Evolutionary conservation across 371 early-diverging fungal genomes (phyloP).

Genomic region (Blakeslea trispora): DNA sequence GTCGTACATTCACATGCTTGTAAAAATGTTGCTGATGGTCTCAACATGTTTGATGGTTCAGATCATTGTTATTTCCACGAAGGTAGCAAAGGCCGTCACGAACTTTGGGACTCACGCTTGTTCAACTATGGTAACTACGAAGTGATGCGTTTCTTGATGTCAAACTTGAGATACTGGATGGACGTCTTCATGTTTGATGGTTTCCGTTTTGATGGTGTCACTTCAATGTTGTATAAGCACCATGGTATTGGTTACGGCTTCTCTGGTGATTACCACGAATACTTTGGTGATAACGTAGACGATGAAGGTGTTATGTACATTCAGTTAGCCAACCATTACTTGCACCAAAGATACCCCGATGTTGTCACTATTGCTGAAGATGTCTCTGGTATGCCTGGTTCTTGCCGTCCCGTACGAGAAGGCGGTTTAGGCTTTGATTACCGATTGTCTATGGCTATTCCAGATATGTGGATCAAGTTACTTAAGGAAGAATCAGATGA

Average conservation of each 20-base stretch:
- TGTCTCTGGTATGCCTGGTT: slow-evolving; percentile 98
- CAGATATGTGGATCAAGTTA: slow-evolving; percentile 98
- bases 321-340: slow-evolving; percentile 88
- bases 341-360: slow-evolving; percentile 78
- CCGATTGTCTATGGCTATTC: slow-evolving; percentile 96
- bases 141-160: slow-evolving; percentile 88
- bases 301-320: slow-evolving; percentile 87
- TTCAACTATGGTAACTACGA: slow-evolving; percentile 94
- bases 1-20: slow-evolving; percentile 97
- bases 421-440: slow-evolving; percentile 98
- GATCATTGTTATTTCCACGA: slow-evolving; percentile 96
- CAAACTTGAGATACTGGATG: slow-evolving; percentile 92
- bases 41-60: slow-evolving; percentile 95
- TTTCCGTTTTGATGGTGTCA: slow-evolving; percentile 98
- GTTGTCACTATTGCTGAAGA: slow-evolving; percentile 94
- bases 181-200: slow-evolving; percentile 92
- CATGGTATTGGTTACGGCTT: slow-evolving; percentile 95
- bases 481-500: slow-evolving; percentile 92
- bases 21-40: slow-evolving; percentile 92
- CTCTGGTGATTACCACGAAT: slow-evolving; percentile 91
- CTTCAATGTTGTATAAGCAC: slow-evolving; percentile 93
- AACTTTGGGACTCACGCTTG: slow-evolving; percentile 91
- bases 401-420: slow-evolving; percentile 87
- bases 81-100: slow-evolving; percentile 84
- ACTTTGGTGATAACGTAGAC: slow-evolving; percentile 87